A percentile compares a stretch with the other conserved stretches of the same genome.
These are phyloP conservation scores for Vickermania ingenoplastis DNA, from an alignment of 208 protist genomes.

Conservation along the genomic window DNA sequence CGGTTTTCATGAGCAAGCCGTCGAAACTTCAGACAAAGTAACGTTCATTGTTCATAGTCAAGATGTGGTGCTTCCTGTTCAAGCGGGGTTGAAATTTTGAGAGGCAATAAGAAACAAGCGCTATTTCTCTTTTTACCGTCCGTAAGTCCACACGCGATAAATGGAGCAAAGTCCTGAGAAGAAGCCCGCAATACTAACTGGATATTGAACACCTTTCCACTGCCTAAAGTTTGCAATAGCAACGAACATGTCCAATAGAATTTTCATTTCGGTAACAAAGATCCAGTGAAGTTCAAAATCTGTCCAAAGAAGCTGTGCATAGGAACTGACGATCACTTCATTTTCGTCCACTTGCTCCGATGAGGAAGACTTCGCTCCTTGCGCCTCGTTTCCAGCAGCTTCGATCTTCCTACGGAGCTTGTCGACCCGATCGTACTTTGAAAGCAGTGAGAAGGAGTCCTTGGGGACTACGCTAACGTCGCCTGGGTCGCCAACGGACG, in stretches of 20 bases:
- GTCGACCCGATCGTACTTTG: slow-evolving; percentile 77
- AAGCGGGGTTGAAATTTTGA: no score
- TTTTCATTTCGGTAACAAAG: slow-evolving; percentile 79
- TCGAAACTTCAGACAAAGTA: no score
- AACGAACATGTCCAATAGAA: slow-evolving; percentile 84
- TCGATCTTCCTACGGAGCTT: slow-evolving; percentile 62
- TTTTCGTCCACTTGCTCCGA: slow-evolving; percentile 20
- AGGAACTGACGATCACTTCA: slow-evolving; percentile 66
- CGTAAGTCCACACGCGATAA: slow-evolving; percentile 89
- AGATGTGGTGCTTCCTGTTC: no score
- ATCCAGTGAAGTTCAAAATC: slow-evolving; percentile 89
- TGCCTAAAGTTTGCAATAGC: slow-evolving; percentile 40
- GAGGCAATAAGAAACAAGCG: no score
- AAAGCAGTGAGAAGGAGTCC: slow-evolving; percentile 78
- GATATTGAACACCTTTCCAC: slow-evolving; percentile 53
- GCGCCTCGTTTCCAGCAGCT: slow-evolving; percentile 5
- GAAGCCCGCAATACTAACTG: slow-evolving; percentile 67
- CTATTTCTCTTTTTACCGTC: no score
- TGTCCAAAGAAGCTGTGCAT: slow-evolving; percentile 77
- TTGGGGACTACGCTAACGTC: slow-evolving; percentile 51
- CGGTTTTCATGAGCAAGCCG: no score
- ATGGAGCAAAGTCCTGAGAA: slow-evolving; percentile 80
- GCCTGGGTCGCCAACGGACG: slow-evolving; percentile 25
- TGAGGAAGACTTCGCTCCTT: slow-evolving; percentile 18
- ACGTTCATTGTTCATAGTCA: no score